A percentile compares a stretch with the other conserved stretches of the same genome.
phyloP scores from a whole-genome alignment of 2,329 filamentous ascomycete genomes.

The Exophiala oligosperma region DNA sequence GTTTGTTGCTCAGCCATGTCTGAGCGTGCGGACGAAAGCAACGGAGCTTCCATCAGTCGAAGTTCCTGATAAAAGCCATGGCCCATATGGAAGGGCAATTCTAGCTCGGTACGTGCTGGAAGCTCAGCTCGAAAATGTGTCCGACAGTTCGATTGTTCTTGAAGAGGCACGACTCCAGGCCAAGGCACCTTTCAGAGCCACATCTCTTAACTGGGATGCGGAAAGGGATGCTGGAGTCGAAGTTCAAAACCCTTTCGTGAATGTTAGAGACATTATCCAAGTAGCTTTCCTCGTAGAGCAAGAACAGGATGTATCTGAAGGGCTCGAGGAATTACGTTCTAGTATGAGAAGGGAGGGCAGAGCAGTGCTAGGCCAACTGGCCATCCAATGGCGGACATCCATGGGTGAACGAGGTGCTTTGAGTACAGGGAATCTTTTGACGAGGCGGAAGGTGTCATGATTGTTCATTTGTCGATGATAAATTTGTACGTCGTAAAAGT shows the following conservation, averaged over 20 bases:
- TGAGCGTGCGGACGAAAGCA: conserved; percentile 89
- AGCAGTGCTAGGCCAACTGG: conserved; percentile 74
- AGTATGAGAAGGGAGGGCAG: conserved; percentile 44
- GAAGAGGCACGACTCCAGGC: conserved; percentile 47
- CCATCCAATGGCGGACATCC: conserved; percentile 82
- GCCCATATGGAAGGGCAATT: conserved; percentile 44
- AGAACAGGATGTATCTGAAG: conserved; percentile 46
- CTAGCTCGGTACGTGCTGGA: conserved; percentile 71
- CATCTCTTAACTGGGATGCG: conserved; percentile 57
- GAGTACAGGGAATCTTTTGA: conserved; percentile 76
- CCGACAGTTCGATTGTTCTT: conserved; percentile 77
- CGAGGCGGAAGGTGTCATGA: conserved; percentile 36
- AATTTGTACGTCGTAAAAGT: neutral
- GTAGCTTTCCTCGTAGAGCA: conserved; percentile 64
- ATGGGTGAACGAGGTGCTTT: conserved; percentile 89
- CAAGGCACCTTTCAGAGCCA: conserved; percentile 46
- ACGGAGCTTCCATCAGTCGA: conserved; percentile 58
- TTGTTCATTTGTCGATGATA: neutral
- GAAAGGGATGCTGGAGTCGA: conserved; percentile 27
- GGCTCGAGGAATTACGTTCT: conserved; percentile 52
- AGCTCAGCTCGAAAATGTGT: conserved; percentile 93
- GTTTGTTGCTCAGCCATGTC: conserved; percentile 85
- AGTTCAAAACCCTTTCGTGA: conserved; percentile 49
- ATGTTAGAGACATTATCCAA: conserved; percentile 64
- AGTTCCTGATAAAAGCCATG: conserved; percentile 46